These are phyloP conservation scores for Earliella scabrosa DNA, from an alignment of 1,284 basidiomycete species.

Conservation along the genomic window DNA sequence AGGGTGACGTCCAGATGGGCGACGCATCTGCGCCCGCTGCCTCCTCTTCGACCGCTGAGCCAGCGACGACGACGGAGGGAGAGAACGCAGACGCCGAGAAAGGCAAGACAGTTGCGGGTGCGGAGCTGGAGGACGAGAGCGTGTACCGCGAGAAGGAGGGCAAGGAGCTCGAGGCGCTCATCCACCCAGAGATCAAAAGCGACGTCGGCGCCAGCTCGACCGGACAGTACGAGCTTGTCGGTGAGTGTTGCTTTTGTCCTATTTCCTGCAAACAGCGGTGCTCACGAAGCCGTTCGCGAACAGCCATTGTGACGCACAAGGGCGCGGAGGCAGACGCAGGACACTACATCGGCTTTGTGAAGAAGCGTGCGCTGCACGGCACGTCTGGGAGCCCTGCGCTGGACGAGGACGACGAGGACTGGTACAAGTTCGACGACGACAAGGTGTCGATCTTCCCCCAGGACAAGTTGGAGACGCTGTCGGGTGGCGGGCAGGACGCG, in stretches of 20 bases:
- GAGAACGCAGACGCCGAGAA: constrained; percentile 19
- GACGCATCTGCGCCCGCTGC: constrained; percentile 31
- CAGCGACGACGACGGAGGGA: constrained; percentile 2
- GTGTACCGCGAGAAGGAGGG: constrained; percentile 65
- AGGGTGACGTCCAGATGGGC: constrained; percentile 46
- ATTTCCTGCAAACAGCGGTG: neutral
- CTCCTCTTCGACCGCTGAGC: constrained; percentile 6
- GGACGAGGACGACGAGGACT: constrained; percentile 69
- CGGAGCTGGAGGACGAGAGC: constrained; percentile 63
- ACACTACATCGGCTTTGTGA: constrained; percentile 92
- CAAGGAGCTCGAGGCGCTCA: constrained; percentile 64
- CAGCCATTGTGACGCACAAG: constrained; percentile 96
- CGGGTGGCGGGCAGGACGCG: constrained; percentile 87
- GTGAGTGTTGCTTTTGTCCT: constrained; percentile 45
- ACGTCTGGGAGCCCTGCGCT: constrained; percentile 22
- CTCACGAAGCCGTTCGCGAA: neutral
- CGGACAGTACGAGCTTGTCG: constrained; percentile 86
- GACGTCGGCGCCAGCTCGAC: constrained; percentile 78
- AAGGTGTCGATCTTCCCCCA: constrained; percentile 84
- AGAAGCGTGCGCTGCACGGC: constrained; percentile 67
- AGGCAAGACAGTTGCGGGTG: constrained; percentile 30
- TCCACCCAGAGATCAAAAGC: constrained; percentile 64
- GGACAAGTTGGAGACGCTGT: constrained; percentile 83
- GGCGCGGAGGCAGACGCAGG: constrained; percentile 93
- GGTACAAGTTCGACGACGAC: constrained; percentile 95